Evolutionary conservation across 257 asterid genomes (phyloP).

Genomic region (Voacanga thouarsii): DNA sequence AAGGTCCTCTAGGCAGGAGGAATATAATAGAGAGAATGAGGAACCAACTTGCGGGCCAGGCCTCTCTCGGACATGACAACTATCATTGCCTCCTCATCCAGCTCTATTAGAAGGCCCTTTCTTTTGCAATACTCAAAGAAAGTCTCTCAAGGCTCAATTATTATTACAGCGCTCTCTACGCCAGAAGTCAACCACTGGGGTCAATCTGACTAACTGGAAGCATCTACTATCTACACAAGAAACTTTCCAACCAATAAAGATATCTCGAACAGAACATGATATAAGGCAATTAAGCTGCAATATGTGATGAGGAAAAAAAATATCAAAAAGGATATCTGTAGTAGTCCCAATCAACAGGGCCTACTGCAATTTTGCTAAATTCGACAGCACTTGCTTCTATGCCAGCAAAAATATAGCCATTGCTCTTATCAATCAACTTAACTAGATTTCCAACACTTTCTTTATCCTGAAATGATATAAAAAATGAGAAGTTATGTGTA

Average conservation of each 20-base stretch:
- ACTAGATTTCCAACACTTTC: slow-evolving; percentile 93
- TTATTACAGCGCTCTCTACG: background rate
- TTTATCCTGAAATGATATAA: slow-evolving; percentile 62
- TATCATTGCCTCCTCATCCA: background rate
- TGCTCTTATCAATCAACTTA: slow-evolving; percentile 84
- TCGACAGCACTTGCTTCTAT: slow-evolving; percentile 83
- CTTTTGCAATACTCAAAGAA: background rate
- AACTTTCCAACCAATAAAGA: background rate
- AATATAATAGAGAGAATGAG: background rate
- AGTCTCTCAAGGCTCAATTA: background rate
- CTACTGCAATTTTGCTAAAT: slow-evolving; percentile 91
- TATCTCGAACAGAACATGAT: background rate
- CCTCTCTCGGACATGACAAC: background rate
- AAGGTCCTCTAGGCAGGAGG: background rate
- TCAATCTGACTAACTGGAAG: background rate
- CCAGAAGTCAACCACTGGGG: background rate
- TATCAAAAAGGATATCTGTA: slow-evolving; percentile 84
- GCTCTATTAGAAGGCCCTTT: background rate
- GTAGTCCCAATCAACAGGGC: slow-evolving; percentile 88
- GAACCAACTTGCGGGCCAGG: background rate
- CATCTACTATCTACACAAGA: background rate
- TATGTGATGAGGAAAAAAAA: background rate
- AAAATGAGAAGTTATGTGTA: background rate
- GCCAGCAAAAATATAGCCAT: slow-evolving; percentile 87
- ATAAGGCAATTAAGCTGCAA: background rate